Conservation (phyloP, 306 rosid genomes). For the Rubus parviflorus region DNA sequence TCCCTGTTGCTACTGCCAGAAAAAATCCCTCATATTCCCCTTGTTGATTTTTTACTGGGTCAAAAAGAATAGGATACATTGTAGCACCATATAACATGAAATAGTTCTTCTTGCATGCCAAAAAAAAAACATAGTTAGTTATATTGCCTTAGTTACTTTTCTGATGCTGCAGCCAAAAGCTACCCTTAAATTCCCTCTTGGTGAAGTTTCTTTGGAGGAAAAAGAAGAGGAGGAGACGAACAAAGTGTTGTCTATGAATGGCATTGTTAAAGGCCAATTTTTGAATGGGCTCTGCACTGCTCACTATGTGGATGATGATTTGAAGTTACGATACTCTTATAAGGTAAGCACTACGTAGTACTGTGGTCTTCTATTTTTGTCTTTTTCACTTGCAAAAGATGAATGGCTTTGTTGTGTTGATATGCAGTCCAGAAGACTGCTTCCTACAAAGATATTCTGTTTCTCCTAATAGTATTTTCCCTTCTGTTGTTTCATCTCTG, state of each 20-base stretch:
- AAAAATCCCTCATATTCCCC: background rate
- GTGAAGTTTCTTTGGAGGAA: slow-evolving; percentile 79
- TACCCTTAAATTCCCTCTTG: slow-evolving; percentile 77
- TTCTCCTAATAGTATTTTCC: background rate
- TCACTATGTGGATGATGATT: slow-evolving; percentile 63
- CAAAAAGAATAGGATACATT: background rate
- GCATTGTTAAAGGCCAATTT: slow-evolving; percentile 54
- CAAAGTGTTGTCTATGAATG: slow-evolving; percentile 51
- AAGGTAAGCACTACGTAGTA: slow-evolving; percentile 44
- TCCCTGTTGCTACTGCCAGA: background rate
- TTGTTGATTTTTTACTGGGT: background rate
- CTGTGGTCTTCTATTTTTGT: background rate
- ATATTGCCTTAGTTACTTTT: background rate
- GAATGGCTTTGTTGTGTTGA: background rate
- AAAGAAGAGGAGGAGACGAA: slow-evolving; percentile 60
- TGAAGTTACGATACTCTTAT: slow-evolving; percentile 66
- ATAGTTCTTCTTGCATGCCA: background rate
- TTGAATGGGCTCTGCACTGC: slow-evolving; percentile 71
- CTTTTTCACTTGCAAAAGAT: background rate
- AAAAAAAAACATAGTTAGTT: background rate
- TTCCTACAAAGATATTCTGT: background rate
- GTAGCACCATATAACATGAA: background rate
- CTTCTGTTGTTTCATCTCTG: slow-evolving; percentile 7
- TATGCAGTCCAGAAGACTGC: background rate
- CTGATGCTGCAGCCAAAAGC: slow-evolving; percentile 76